Evolutionary conservation across 352 stramenopile species (phyloP), one percentile per base, ranked within the genome.

Genomic region (Phytophthora brassicae): DNA sequence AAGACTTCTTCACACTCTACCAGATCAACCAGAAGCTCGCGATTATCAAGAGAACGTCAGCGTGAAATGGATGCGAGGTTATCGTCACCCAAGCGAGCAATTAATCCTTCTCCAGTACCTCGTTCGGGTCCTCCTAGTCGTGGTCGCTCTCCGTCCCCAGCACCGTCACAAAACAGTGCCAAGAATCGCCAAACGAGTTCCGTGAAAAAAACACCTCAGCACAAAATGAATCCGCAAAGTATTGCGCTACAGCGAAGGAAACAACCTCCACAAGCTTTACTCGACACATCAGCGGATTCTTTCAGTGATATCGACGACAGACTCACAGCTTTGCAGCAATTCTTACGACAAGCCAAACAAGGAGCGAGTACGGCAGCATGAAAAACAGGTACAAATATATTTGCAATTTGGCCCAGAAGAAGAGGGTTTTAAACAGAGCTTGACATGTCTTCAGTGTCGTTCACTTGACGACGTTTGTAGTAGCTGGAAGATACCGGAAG

Each of bases 261-360:
- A 14, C 57, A 68, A 26, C 56, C 45, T 16, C 63, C 71, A 5
- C 56, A 64, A 42, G 74, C 70, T 9, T 50, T 90, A 6, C 49
- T 88, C 8, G 81, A 90, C 43, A 90, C 78, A 8, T 90, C 83
- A 0, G 48, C 82, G 4, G 82, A 92, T 46, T 92, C 83, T 35
- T 92, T 94, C 56, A 92, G 81, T 38, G 84, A 95, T 49, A 91
- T 95, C 47, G 86, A 95, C 57, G 84, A 93, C n/a, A 77, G 86
- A 6, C 60, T 93, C 31, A 92, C 80, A 24, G 86, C 84, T 12
- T 59, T 95, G 26, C 84, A 94, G 50, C 73, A 93, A 60, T 95
- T 95, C 24, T 72, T 95, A 23, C 80, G 82, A 66, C 75, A 93
- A 45, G 84, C 86, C 38, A 93, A 93, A 59, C 77, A 90, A 70